Evolutionary conservation across 495 filamentous ascomycete genomes (phyloP).

Genomic region (Aspergillus saccharolyticus): DNA sequence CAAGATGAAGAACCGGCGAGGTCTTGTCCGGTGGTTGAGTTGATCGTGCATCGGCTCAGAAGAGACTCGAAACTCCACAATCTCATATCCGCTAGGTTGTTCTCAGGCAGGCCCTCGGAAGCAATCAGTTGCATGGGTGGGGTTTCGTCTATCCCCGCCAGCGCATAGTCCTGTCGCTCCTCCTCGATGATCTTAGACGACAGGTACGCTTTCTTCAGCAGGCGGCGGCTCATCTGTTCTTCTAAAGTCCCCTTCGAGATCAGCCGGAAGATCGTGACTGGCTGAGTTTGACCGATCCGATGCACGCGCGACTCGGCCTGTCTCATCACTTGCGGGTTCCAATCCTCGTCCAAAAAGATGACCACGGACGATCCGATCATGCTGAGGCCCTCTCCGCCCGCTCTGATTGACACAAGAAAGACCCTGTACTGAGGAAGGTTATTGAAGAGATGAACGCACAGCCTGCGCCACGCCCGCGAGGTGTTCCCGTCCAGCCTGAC

Average conservation of each 20-base stretch:
- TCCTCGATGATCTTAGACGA: slow-evolving; percentile 56
- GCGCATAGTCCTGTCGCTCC: background rate
- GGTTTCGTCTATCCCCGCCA: background rate
- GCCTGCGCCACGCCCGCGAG: slow-evolving; percentile 47
- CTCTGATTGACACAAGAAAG: slow-evolving; percentile 60
- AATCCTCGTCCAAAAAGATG: slow-evolving; percentile 61
- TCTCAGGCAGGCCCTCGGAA: background rate
- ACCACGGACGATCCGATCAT: slow-evolving; percentile 55
- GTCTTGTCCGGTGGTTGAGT: background rate
- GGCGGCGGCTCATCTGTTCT: slow-evolving; percentile 58
- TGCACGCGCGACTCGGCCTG: slow-evolving; percentile 59
- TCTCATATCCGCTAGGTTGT: background rate
- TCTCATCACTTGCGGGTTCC: slow-evolving; percentile 59
- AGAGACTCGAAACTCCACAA: background rate
- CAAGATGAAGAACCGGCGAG: slow-evolving; percentile 26
- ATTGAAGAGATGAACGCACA: slow-evolving; percentile 57
- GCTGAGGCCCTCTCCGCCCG: slow-evolving; percentile 62
- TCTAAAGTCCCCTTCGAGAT: slow-evolving; percentile 58
- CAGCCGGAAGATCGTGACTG: slow-evolving; percentile 55
- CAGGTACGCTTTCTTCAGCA: slow-evolving; percentile 64
- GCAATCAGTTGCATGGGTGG: background rate
- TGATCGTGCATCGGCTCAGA: background rate
- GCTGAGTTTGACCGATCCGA: slow-evolving; percentile 53
- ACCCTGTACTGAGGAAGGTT: slow-evolving; percentile 46
- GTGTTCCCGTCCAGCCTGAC: slow-evolving; percentile 57